These are phyloP conservation scores for Penicillium rolfsii DNA, from an alignment of 2,329 filamentous ascomycete species.

Conservation along the genomic window DNA sequence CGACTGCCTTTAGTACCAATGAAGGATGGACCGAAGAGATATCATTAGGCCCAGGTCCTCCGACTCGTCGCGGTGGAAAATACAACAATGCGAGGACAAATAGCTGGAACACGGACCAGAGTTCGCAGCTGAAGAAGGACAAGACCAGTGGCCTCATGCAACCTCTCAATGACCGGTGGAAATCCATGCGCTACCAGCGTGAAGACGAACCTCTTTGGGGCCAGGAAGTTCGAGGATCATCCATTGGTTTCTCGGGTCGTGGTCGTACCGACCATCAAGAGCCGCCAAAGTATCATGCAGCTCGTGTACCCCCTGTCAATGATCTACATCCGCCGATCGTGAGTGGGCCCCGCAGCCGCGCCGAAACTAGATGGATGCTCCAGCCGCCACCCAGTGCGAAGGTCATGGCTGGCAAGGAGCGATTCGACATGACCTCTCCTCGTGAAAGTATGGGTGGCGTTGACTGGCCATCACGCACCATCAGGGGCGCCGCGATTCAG, in stretches of 20 bases:
- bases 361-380: constrained; percentile 86
- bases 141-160: constrained; percentile 46
- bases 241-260: constrained; percentile 54
- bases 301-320: constrained; percentile 74
- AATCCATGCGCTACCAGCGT: constrained; percentile 76
- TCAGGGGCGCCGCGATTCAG: constrained; percentile 3
- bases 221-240: constrained; percentile 59
- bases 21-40: constrained; percentile 90
- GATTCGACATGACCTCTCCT: constrained; percentile 28
- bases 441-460: constrained; percentile 24
- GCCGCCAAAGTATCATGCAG: constrained; percentile 62
- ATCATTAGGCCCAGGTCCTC: constrained; percentile 73
- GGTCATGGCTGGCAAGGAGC: constrained; percentile 84
- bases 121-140: constrained; percentile 49
- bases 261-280: constrained; percentile 41
- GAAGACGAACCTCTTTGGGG: constrained; percentile 90
- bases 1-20: constrained; percentile 79
- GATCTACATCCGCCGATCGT: constrained; percentile 85
- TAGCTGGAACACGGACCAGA: constrained; percentile 56
- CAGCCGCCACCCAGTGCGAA: constrained; percentile 88
- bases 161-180: constrained; percentile 66
- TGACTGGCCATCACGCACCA: constrained; percentile 16
- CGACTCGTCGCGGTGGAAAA: constrained; percentile 59
- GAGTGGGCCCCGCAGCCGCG: constrained; percentile 68
- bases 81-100: constrained; percentile 60